Percentiles rank a stretch among this genome's conserved stretches.
phyloP scores from a whole-genome alignment of 805 yeast species.

The Millerozyma miso region DNA sequence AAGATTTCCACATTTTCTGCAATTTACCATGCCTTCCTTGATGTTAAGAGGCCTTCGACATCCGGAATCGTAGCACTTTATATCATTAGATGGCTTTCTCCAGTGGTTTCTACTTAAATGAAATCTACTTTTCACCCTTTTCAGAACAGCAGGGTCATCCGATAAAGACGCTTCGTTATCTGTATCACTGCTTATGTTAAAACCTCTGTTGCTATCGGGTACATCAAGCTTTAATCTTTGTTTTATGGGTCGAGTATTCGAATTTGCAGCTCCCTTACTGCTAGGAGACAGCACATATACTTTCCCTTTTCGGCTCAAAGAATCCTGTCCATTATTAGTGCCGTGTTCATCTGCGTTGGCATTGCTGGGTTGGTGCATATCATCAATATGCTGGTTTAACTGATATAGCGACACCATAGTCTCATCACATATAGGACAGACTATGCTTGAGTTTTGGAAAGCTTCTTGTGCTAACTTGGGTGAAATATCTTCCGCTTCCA shows the following conservation, averaged over 20 bases:
- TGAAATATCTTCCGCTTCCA: background rate
- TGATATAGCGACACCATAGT: conserved; percentile 49
- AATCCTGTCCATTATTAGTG: background rate
- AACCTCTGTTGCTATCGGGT: conserved; percentile 41
- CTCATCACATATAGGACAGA: conserved; percentile 72
- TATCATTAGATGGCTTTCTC: conserved; percentile 43
- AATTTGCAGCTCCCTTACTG: background rate
- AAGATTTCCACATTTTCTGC: conserved; percentile 72
- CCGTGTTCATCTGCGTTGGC: conserved; percentile 3
- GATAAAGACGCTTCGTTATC: background rate
- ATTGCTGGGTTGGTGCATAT: conserved; percentile 53
- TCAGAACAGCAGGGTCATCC: background rate
- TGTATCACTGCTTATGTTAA: conserved; percentile 25
- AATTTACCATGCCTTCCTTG: conserved; percentile 59
- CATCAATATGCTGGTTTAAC: conserved; percentile 70
- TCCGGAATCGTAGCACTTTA: conserved; percentile 32
- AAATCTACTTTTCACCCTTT: background rate
- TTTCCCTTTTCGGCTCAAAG: too few species aligned
- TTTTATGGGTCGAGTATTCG: conserved; percentile 19
- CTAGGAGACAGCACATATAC: background rate
- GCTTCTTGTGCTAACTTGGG: background rate
- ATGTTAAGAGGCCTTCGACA: conserved; percentile 45
- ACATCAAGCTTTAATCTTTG: conserved; percentile 46
- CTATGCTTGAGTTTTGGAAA: background rate
- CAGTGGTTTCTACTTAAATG: conserved; percentile 52